Percentiles rank a stretch among this genome's conserved stretches.
phyloP scores from a whole-genome alignment of 495 filamentous ascomycete genomes.

The Xylaria acuta region DNA sequence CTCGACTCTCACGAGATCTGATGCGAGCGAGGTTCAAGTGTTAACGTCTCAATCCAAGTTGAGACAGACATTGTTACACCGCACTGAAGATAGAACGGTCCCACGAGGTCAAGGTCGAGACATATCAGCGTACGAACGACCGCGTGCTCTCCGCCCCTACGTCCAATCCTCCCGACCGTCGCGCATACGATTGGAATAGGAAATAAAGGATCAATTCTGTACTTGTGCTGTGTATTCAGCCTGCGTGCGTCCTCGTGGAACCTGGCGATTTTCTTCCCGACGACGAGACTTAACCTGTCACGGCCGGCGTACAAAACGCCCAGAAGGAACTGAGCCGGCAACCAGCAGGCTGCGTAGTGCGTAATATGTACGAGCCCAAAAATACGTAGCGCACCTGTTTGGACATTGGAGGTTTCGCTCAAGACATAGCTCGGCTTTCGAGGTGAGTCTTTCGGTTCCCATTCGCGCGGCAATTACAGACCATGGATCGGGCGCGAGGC shows the following conservation, averaged over 20 bases:
- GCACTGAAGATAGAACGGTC: conserved; percentile 37
- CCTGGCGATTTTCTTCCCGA: conserved; percentile 36
- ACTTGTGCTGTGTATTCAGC: conserved; percentile 37
- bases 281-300: conserved; percentile 37
- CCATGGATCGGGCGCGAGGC: not conserved
- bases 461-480: conserved; percentile 26
- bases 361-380: conserved; percentile 56
- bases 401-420: conserved; percentile 40
- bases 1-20: conserved; percentile 35
- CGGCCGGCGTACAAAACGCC: conserved; percentile 45
- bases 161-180: conserved; percentile 22
- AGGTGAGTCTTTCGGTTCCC: conserved; percentile 26
- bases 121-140: conserved; percentile 23
- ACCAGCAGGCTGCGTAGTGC: conserved; percentile 52
- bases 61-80: conserved; percentile 42
- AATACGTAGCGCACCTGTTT: conserved; percentile 53
- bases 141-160: conserved; percentile 31
- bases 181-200: conserved; percentile 26
- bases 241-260: conserved; percentile 38
- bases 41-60: conserved; percentile 36
- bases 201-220: conserved; percentile 31
- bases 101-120: conserved; percentile 41
- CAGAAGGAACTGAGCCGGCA: conserved; percentile 49
- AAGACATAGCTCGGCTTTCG: conserved; percentile 32
- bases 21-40: conserved; percentile 36